Evolutionary conservation across 1,139 yeast genomes (phyloP), one percentile per base, ranked within the genome.

Genomic region (Casaregolazyma lundiana): DNA sequence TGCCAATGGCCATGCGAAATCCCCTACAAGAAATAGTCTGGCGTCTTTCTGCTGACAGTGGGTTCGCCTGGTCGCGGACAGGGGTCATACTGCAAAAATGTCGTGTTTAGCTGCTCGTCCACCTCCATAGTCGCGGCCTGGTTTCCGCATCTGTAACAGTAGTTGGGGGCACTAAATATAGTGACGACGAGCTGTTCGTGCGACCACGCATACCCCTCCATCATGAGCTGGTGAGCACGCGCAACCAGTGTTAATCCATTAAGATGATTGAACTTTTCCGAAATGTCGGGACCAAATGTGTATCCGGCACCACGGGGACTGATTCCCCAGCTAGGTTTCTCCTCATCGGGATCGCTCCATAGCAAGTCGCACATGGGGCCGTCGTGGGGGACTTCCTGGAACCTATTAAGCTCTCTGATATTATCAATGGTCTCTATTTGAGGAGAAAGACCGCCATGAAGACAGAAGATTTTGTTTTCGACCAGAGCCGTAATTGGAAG

Each of bases 61-160:
- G 97, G 97, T 69, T 90, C 97, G 51, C 96, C 96, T 13, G 96
- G 96, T 69, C 97, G 81, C 50, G 90, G 89, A 46, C 90, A 81
- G 44, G 97, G 97, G 66, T 90, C 97, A 67, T 88, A 90, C 69
- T 89, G 97, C 68, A 90, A 73, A 67, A 89, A 89, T 64, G 89
- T 94, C 42, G 64, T 58, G 50, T 66, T 62, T 44, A 68, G 62
- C 49, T 60, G 57, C 49, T 71, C 98, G 67, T 90, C 97, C 53
- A 92, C 96, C 70, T 92, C 97, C 96, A 92, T 89, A 58, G 92
- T 89, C 38, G 98, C 97, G 30, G 98, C 98, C 70, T 90, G 97
- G 71, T 92, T 92, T 61, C 98, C 98, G 72, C 98, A 92, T 70
- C 97, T 75, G 66, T 87, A 92, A 67, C 96, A 92, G 67, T 92